Base-by-base conservation (phyloP, 2,329 filamentous ascomycete species). In the Colletotrichum magnum region DNA sequence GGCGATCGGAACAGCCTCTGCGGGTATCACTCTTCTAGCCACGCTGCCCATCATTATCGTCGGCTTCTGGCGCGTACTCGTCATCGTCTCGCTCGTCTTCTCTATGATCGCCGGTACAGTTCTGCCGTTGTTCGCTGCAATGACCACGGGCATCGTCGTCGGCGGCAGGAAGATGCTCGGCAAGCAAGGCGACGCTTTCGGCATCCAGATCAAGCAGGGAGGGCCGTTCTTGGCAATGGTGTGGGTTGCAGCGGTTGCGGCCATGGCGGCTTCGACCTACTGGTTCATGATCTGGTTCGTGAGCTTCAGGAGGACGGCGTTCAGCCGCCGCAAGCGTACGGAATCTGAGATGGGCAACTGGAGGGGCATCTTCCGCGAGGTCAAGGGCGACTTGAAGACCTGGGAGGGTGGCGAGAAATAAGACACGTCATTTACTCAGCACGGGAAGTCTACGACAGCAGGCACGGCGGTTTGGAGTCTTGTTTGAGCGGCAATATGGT, bases 271-370 rank as follows among this genome's bases (percentile, higher is more conserved):
- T 3, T 66, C 59, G 1, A 16, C 24, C 7, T 75, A 72, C 39
- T 76, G 74, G 74, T 72, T 73, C 51, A 45, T 56, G 24, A 61
- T 76, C 2, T 76, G 74, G 74, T 75, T 75, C 15, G 73, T 76
- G 7, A 71, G 73, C 60, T 72, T 74, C 43, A 66, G 74, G 10
- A 32, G 65, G 16, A 73, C 70, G 4, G 64, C 73, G 1, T 72
- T 74, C 28, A 73, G 69, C 58, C 70, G 74, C 26, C 52, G 74
- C 24, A 47, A 32, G 41, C 68, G 74, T 2, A 74, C 72, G 0
- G 54, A 65, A 47, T 50, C 47, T 2, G 67, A 75, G 60, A 64
- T 74, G 26, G 74, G 74, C 1, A 74, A 73, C 21, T 76, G 73
- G 69, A 54, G 60, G 24, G 74, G 73, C 1, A 75, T 76, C 10